Conservation (phyloP, 495 filamentous ascomycete genomes). For the Durotheca rogersii region DNA sequence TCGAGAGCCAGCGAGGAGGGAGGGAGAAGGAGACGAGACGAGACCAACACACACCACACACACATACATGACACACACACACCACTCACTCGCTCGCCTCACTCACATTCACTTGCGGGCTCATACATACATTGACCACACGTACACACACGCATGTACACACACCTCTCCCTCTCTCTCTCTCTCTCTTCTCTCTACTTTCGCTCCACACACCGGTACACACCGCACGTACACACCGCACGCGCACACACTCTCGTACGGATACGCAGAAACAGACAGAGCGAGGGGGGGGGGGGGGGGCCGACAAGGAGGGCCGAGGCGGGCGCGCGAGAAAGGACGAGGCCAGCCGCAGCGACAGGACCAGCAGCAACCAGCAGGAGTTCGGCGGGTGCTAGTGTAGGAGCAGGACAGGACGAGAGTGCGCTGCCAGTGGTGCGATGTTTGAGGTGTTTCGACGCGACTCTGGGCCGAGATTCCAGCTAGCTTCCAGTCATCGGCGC, state of each 20-base stretch:
- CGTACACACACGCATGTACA: neutral
- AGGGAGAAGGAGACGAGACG: too few species aligned
- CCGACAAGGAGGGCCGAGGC: too few species aligned
- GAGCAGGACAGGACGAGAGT: slow-evolving; percentile 26
- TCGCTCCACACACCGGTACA: neutral
- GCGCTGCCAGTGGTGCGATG: slow-evolving; percentile 36
- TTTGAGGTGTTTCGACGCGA: slow-evolving; percentile 44
- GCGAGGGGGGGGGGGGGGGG: neutral
- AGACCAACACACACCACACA: too few species aligned
- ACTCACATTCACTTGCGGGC: too few species aligned
- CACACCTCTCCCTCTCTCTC: too few species aligned
- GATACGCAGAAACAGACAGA: neutral
- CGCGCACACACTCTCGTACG: slow-evolving; percentile 1
- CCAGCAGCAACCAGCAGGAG: slow-evolving; percentile 1
- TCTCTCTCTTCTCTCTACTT: too few species aligned
- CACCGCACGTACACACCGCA: slow-evolving; percentile 5
- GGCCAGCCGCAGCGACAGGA: neutral
- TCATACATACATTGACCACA: too few species aligned
- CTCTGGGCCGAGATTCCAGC: slow-evolving; percentile 43
- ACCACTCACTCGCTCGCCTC: too few species aligned
- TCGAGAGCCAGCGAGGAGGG: too few species aligned
- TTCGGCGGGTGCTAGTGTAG: slow-evolving; percentile 19
- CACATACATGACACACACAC: too few species aligned
- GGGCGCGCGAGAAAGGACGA: neutral
- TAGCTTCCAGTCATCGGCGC: slow-evolving; percentile 38